Conservation (phyloP, 345 rosid species). For the Kandelia obovata region DNA sequence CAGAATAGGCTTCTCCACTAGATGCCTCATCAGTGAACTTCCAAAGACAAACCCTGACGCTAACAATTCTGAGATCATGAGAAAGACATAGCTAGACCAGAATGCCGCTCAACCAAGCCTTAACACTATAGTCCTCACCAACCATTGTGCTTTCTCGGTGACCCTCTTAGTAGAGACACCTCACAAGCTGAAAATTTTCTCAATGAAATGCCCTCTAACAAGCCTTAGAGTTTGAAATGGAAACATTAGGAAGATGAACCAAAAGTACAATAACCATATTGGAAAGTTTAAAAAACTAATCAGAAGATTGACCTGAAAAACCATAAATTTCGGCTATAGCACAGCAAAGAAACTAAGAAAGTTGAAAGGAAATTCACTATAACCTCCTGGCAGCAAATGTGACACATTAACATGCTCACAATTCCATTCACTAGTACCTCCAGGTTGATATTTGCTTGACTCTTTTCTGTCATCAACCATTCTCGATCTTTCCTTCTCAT, state of each 20-base stretch:
- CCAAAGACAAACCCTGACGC: constrained; percentile 25
- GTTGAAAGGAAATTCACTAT: constrained; percentile 11
- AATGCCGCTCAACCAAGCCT: constrained; percentile 25
- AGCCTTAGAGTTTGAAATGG: constrained; percentile 18
- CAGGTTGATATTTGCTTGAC: neutral
- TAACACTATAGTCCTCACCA: constrained; percentile 1
- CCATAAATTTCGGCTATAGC: constrained; percentile 17
- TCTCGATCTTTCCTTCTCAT: neutral
- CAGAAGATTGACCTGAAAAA: constrained; percentile 26
- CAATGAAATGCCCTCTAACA: constrained; percentile 13
- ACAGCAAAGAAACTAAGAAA: constrained; percentile 10
- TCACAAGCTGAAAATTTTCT: constrained; percentile 15
- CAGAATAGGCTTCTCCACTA: constrained; percentile 30
- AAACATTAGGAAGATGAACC: constrained; percentile 17
- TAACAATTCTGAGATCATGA: constrained; percentile 26
- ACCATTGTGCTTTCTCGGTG: constrained; percentile 12
- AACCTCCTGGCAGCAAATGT: neutral
- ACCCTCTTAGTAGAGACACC: constrained; percentile 4
- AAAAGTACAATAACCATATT: constrained; percentile 21
- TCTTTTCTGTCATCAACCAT: neutral
- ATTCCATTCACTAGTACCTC: neutral
- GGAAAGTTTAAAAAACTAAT: constrained; percentile 28
- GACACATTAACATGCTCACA: constrained; percentile 1
- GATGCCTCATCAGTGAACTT: constrained; percentile 14
- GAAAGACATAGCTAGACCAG: constrained; percentile 25